A percentile compares a stretch with the other conserved stretches of the same genome.
Evolutionary conservation across 2,329 filamentous ascomycete species (phyloP).

Genomic region (Blastomyces parvus): DNA sequence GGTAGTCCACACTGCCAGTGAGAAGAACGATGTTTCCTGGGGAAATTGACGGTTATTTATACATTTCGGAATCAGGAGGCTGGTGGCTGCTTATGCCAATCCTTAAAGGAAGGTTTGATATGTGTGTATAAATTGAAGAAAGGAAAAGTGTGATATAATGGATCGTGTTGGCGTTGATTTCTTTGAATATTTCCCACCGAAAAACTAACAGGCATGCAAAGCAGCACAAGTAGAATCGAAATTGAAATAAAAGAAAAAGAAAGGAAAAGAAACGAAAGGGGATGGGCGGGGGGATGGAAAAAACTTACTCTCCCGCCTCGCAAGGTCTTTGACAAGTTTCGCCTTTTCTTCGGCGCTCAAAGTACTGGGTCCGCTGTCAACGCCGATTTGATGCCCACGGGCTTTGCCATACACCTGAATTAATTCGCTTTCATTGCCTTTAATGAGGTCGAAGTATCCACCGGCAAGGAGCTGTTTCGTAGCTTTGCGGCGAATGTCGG

Average conservation of each 20-base stretch:
- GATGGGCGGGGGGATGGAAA: not conserved
- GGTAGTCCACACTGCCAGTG: conserved; percentile 67
- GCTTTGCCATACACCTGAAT: conserved; percentile 55
- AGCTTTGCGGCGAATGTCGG: conserved; percentile 59
- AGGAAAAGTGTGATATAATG: not conserved
- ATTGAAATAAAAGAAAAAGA: too few species aligned
- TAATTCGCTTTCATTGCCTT: conserved; percentile 89
- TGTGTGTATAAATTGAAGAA: not conserved
- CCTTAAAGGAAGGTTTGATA: not conserved
- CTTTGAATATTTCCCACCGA: not conserved
- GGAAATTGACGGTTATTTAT: not conserved
- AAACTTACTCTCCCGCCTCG: conserved; percentile 49
- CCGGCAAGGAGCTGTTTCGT: conserved; percentile 60
- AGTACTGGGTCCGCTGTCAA: conserved; percentile 61
- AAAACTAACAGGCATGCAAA: not conserved
- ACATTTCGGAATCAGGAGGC: not conserved
- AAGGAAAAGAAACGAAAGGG: not conserved
- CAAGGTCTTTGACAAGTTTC: conserved; percentile 55
- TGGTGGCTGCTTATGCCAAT: not conserved
- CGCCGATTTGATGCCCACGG: conserved; percentile 62
- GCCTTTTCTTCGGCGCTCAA: conserved; percentile 48
- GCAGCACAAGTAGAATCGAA: not conserved
- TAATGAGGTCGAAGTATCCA: conserved; percentile 80
- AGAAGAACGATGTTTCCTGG: conserved; percentile 60
- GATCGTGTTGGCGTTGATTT: not conserved